A percentile compares a stretch with the other conserved stretches of the same genome.
These are phyloP conservation scores for Mucor velutinosus DNA, from an alignment of 371 early-diverging fungal species.

Conservation along the genomic window DNA sequence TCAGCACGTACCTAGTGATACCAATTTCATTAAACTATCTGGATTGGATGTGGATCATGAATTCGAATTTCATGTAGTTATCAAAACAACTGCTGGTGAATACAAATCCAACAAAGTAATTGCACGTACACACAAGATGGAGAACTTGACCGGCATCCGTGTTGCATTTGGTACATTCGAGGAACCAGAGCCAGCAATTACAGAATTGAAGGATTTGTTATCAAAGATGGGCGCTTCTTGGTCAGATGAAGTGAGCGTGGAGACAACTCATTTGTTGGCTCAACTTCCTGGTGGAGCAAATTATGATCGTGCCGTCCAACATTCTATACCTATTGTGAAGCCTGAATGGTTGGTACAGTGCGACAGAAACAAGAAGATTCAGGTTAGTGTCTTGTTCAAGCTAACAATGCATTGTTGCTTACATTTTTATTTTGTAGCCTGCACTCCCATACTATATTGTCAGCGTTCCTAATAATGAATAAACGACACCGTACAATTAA, in stretches of 20 bases:
- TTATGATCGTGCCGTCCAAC: slow-evolving; percentile 84
- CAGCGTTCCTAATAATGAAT: slow-evolving; percentile 38
- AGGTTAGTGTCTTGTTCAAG: slow-evolving; percentile 49
- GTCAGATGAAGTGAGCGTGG: slow-evolving; percentile 82
- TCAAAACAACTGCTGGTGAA: slow-evolving; percentile 89
- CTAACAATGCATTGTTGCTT: neutral
- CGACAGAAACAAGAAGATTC: slow-evolving; percentile 86
- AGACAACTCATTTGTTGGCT: slow-evolving; percentile 92
- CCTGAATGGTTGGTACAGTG: slow-evolving; percentile 94
- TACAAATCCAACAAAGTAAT: slow-evolving; percentile 75
- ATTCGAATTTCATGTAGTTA: slow-evolving; percentile 83
- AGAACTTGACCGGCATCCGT: slow-evolving; percentile 93
- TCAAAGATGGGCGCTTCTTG: slow-evolving; percentile 88
- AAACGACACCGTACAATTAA: neutral
- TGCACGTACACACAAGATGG: slow-evolving; percentile 87
- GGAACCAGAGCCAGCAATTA: slow-evolving; percentile 61
- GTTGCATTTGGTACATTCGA: slow-evolving; percentile 91
- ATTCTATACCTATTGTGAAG: slow-evolving; percentile 91
- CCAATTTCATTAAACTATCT: slow-evolving; percentile 76
- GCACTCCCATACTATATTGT: slow-evolving; percentile 55
- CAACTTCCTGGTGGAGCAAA: slow-evolving; percentile 80
- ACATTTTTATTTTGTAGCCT: slow-evolving; percentile 28
- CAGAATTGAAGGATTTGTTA: slow-evolving; percentile 75
- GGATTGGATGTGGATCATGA: slow-evolving; percentile 88
- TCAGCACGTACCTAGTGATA: slow-evolving; percentile 57